phyloP scores from a whole-genome alignment of 2,329 filamentous ascomycete genomes.

The Thyridium curvatum region DNA sequence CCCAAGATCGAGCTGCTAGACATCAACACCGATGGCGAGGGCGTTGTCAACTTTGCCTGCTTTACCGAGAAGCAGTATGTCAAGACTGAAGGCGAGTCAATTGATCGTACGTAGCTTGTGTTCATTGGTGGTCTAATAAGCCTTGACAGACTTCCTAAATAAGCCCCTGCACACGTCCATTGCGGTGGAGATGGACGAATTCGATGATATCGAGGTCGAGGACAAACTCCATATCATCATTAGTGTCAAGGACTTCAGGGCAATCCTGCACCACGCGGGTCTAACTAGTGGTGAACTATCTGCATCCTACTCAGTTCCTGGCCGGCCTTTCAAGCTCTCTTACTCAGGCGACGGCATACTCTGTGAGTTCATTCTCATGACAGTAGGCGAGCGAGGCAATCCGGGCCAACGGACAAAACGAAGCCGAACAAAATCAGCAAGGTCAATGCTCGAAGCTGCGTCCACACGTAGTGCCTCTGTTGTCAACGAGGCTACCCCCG shows the following conservation, averaged over 20 bases:
- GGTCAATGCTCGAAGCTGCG: slow-evolving; percentile 41
- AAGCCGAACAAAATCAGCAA: slow-evolving; percentile 31
- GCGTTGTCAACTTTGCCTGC: slow-evolving; percentile 70
- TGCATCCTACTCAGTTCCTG: slow-evolving; percentile 65
- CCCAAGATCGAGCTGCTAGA: slow-evolving; percentile 76
- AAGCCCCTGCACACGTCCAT: slow-evolving; percentile 78
- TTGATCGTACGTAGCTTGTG: background rate
- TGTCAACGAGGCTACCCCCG: slow-evolving; percentile 2
- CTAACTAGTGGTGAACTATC: slow-evolving; percentile 60
- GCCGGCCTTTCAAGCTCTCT: slow-evolving; percentile 64
- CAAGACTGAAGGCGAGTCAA: slow-evolving; percentile 51
- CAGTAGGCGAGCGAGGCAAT: slow-evolving; percentile 56
- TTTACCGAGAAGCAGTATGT: slow-evolving; percentile 70
- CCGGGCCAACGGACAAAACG: slow-evolving; percentile 38
- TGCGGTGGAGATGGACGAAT: slow-evolving; percentile 68
- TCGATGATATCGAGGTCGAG: slow-evolving; percentile 67
- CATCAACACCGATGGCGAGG: slow-evolving; percentile 66
- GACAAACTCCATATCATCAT: slow-evolving; percentile 74
- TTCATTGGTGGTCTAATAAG: slow-evolving; percentile 8
- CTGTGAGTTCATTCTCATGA: slow-evolving; percentile 79
- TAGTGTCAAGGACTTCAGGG: slow-evolving; percentile 76
- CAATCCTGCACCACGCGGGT: slow-evolving; percentile 70
- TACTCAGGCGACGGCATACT: slow-evolving; percentile 63
- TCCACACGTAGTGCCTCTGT: slow-evolving; percentile 34
- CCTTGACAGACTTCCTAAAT: slow-evolving; percentile 59